Base-by-base conservation (phyloP, 805 yeast genomes). In the Candida taoyuanica region DNA sequence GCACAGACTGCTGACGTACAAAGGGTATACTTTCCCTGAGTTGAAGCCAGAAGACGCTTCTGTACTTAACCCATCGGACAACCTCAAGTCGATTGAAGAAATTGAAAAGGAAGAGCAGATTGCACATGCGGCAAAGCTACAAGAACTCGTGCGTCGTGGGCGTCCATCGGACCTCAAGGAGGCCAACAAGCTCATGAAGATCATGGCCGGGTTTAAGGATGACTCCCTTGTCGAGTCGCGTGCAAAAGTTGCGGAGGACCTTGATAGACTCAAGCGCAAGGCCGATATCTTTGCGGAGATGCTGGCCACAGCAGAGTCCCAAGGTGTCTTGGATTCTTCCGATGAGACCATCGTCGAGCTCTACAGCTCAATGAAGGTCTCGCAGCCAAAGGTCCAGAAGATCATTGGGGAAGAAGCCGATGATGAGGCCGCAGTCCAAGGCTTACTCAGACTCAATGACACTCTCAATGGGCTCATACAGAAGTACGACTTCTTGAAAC, bases 151-250 rank as follows among this genome's bases (percentile, higher is more conserved):
- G 46, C 80, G 98, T 64, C 75, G 97, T 53, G 98, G 98, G 29
- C 83, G 85, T 60, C 98, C 98, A 6, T 85, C 81, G 47, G 99
- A 93, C 64, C 74, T 93, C 56, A 85, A 82, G 52, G 98, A 93
- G 62, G 99, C 99, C 31, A 93, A 93, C 62, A 86, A 85, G 51
- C 73, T 93, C 61, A 93, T 93, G 98, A 88, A 91, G 60, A 78
- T 93, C 50, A 88, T 93, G 96, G 95, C 98, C 5, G 99, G 99
- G 5, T 93, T 87, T 68, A 85, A 85, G 60, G 87, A 85, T 53
- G 96, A 88, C 58, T 76, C 79, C 44, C 54, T 59, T 11, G 67
- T 73, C 15, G 67, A 73, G 44, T 84, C 87, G 48, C 79, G 78
- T 55, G 85, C 84, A 40, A 78, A 84, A 50, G 82, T 89, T 24